Base-by-base conservation (phyloP, 148 eudicot species). In the Rhododendron simsii region DNA sequence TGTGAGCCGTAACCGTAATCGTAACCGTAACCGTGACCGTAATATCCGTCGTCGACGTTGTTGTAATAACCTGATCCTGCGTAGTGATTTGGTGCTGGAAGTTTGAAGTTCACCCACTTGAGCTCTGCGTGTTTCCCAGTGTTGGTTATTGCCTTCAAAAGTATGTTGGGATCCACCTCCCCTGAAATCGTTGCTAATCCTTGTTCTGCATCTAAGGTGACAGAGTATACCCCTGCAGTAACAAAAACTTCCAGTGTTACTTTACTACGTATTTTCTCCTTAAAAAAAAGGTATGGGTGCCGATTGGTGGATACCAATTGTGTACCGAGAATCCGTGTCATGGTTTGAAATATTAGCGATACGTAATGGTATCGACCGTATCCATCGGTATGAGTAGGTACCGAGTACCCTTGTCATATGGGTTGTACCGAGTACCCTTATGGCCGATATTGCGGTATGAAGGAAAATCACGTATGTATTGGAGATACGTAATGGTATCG, bases 121-220 rank as follows among this genome's bases (percentile, higher is more conserved):
- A 88, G 13, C 80, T 90, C 86, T 23, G 92, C 92, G 23, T 90
- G 92, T 7, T 81, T 81, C 26, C 89, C 90, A 12, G 84, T 67
- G 65, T 80, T 80, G 23, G 87, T 39, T 47, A 90, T 51, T 45
- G 92, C 87, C 65, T n/a, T 39, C 5, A 90, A 3, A 2, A 90
- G 76, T 41, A 86, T 4, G 69, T 86, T 90, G 16, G 90, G 91
- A 81, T 88, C 91, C 57, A 90, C 85, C 78, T 86, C 78, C 23
- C 87, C 91, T 4, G 61, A 13, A 5, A 90, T 78, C 53, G 53
- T 81, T 15, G 71, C 90, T 16, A 77, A 45, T 18, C 91, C 91
- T 84, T 78, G 78, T 37, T 88, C 84, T 10, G 87, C 85, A 79
- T 86, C 83, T 63, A 90, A 84, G 33, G 59, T 61, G 21, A 90